Percentiles rank a stretch among this genome's conserved stretches.
phyloP scores from a whole-genome alignment of 1,139 yeast species.

The Nakaseomyces kungkrabaensis region DNA sequence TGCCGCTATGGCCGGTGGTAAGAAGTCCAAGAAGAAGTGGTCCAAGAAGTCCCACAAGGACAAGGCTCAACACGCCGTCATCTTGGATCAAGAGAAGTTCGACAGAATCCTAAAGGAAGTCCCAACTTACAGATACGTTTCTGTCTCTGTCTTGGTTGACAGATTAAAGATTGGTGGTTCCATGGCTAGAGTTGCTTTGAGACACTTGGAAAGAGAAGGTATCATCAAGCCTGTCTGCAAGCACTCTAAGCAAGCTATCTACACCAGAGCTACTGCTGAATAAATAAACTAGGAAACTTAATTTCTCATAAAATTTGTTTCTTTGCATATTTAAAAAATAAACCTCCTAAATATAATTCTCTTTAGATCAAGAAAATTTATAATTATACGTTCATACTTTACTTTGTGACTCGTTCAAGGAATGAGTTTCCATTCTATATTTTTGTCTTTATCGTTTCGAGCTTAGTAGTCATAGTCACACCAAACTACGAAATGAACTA shows the following conservation, averaged over 20 bases:
- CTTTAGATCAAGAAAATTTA: slow-evolving; percentile 1
- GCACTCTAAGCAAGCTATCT: slow-evolving; percentile 96
- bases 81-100: slow-evolving; percentile 95
- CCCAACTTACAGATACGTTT: slow-evolving; percentile 96
- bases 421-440: too few species aligned
- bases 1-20: slow-evolving; percentile 99
- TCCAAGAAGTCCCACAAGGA: slow-evolving; percentile 99
- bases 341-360: slow-evolving; percentile 1
- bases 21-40: slow-evolving; percentile 99
- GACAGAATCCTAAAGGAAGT: slow-evolving; percentile 99
- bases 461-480: too few species aligned
- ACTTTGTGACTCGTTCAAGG: neutral
- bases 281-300: slow-evolving; percentile 25
- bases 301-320: neutral
- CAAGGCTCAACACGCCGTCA: slow-evolving; percentile 97
- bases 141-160: slow-evolving; percentile 97
- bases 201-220: slow-evolving; percentile 93
- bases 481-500: too few species aligned
- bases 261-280: slow-evolving; percentile 71
- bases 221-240: slow-evolving; percentile 87
- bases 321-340: slow-evolving; percentile 4
- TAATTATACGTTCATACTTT: neutral
- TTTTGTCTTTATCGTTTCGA: too few species aligned
- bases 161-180: slow-evolving; percentile 99
- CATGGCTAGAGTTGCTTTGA: slow-evolving; percentile 94